A percentile compares a stretch with the other conserved stretches of the same genome.
Conservation (phyloP, 257 asterid genomes). For the Petrea volubilis region DNA sequence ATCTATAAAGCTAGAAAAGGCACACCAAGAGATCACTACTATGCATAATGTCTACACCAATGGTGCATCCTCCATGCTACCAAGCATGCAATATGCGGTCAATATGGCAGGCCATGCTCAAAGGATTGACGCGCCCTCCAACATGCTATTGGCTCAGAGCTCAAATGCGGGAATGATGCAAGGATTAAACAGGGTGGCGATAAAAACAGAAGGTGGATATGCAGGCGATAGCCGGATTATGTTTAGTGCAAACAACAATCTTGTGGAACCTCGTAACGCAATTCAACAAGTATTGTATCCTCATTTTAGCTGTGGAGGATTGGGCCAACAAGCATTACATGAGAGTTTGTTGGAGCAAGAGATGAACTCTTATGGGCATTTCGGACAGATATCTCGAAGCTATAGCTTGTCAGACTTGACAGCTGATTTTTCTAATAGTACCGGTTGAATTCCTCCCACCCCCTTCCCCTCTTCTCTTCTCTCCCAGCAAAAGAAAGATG, state of each 20-base stretch:
- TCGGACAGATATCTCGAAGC: constrained; percentile 72
- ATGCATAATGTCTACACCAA: constrained; percentile 40
- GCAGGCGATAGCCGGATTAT: constrained; percentile 39
- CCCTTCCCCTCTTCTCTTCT: background rate
- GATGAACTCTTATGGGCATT: constrained; percentile 47
- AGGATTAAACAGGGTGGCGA: constrained; percentile 47
- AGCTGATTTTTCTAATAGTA: constrained; percentile 58
- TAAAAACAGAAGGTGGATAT: constrained; percentile 53
- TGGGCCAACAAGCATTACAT: constrained; percentile 45
- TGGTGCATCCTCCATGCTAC: constrained; percentile 45
- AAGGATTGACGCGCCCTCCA: constrained; percentile 41
- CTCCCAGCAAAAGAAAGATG: background rate
- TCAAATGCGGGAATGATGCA: constrained; percentile 53
- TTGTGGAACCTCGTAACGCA: constrained; percentile 45
- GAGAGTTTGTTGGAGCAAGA: constrained; percentile 49
- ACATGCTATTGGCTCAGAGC: constrained; percentile 50
- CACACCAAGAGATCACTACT: constrained; percentile 34
- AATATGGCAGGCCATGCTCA: constrained; percentile 39
- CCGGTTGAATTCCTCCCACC: constrained; percentile 46
- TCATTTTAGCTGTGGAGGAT: constrained; percentile 53
- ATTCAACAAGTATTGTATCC: constrained; percentile 49
- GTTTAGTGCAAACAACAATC: constrained; percentile 48
- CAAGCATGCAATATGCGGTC: constrained; percentile 38
- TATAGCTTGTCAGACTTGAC: constrained; percentile 75
- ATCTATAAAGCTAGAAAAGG: constrained; percentile 47